Percentiles rank a stretch among this genome's conserved stretches.
These are phyloP conservation scores for Candida glaebosa DNA, from an alignment of 805 yeast species.

Conservation along the genomic window DNA sequence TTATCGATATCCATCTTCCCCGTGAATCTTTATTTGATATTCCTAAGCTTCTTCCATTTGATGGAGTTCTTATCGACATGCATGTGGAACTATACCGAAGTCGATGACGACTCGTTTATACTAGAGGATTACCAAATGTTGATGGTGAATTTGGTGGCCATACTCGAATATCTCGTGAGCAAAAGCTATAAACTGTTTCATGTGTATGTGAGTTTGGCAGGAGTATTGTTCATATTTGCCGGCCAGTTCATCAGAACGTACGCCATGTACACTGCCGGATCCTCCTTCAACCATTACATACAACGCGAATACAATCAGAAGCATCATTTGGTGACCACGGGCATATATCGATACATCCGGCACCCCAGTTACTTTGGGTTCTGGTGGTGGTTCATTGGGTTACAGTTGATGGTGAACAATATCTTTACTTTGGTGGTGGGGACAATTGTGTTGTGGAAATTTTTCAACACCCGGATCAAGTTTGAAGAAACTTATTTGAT, in stretches of 20 bases:
- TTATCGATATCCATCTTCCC: neutral
- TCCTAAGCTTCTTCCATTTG: slow-evolving; percentile 67
- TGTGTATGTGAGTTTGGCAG: slow-evolving; percentile 25
- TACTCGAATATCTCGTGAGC: slow-evolving; percentile 14
- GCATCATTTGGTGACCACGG: slow-evolving; percentile 70
- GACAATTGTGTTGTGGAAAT: slow-evolving; percentile 54
- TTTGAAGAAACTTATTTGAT: slow-evolving; percentile 68
- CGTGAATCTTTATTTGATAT: slow-evolving; percentile 42
- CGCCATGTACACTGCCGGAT: slow-evolving; percentile 87
- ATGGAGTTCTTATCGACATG: slow-evolving; percentile 83
- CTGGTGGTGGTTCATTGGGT: slow-evolving; percentile 90
- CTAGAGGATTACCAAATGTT: slow-evolving; percentile 29
- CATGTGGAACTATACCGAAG: slow-evolving; percentile 60
- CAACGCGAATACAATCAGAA: slow-evolving; percentile 47
- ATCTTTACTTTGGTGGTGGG: slow-evolving; percentile 57
- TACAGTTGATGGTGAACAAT: slow-evolving; percentile 70
- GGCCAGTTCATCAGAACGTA: slow-evolving; percentile 71
- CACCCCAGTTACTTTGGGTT: slow-evolving; percentile 94
- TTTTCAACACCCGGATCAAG: slow-evolving; percentile 64
- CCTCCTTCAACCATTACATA: slow-evolving; percentile 80
- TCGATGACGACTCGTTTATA: slow-evolving; percentile 56
- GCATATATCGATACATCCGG: slow-evolving; percentile 63
- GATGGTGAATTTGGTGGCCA: slow-evolving; percentile 16
- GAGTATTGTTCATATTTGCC: slow-evolving; percentile 41
- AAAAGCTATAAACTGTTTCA: neutral